Conservation (phyloP, 2,329 filamentous ascomycete species). For the Colletotrichum sp. region DNA sequence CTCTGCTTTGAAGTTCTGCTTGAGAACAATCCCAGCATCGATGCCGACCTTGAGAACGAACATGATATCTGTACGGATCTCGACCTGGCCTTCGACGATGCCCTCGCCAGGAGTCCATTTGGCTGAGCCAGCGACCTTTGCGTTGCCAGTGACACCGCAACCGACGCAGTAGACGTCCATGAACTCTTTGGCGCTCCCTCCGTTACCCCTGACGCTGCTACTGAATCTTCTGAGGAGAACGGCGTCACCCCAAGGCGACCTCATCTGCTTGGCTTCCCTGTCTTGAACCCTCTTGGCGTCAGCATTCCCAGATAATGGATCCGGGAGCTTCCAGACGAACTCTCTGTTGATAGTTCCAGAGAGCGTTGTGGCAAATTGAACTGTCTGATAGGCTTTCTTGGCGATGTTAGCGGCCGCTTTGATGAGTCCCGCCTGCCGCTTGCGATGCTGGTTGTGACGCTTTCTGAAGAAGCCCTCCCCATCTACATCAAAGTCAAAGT, state of each 20-base stretch:
- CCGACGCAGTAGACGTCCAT: constrained; percentile 34
- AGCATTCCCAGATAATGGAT: constrained; percentile 8
- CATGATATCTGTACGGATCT: constrained; percentile 26
- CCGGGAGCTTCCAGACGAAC: constrained; percentile 24
- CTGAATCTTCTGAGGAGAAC: constrained; percentile 30
- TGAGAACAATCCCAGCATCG: constrained; percentile 27
- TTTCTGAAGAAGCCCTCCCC: background rate
- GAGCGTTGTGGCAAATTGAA: constrained; percentile 3
- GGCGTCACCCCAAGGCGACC: constrained; percentile 32
- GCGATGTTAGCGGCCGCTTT: background rate
- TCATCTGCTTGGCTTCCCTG: constrained; percentile 21
- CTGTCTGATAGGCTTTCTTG: background rate
- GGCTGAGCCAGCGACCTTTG: constrained; percentile 22
- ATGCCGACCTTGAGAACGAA: constrained; percentile 34
- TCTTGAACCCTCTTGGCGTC: constrained; percentile 22
- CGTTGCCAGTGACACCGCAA: constrained; percentile 31
- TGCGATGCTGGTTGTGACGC: background rate
- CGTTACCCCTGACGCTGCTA: constrained; percentile 16
- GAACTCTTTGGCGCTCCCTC: constrained; percentile 8
- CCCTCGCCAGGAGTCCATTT: constrained; percentile 27
- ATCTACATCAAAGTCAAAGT: background rate
- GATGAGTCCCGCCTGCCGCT: background rate
- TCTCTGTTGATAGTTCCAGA: constrained; percentile 16
- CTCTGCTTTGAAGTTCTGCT: constrained; percentile 22
- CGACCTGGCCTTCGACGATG: constrained; percentile 28